Base-by-base conservation (phyloP, 73 alveolate genomes). In the Urostyla sp. region DNA sequence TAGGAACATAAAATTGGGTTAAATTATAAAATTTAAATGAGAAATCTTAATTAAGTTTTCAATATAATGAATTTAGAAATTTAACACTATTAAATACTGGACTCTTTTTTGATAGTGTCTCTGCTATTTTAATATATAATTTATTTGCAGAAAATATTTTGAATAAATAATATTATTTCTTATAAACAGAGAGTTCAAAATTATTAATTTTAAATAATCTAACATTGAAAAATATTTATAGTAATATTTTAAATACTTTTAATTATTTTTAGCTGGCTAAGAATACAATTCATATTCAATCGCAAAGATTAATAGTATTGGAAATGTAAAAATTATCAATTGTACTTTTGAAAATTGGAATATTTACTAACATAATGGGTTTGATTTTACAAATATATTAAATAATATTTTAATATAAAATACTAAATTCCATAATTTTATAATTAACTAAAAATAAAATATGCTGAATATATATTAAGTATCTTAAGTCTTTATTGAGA, bases 291-390 rank as follows among this genome's bases (percentile, higher is more conserved):
- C 79, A 2, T 63, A 63, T 40, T 57, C 79, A 10, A 24, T 63
- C 26, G 79, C 79, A 1, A 60, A 63, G 37, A 60, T 63, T 38
- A 8, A 63, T 40, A 60, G 79, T 27, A 40, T 13, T 8, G 79
- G 79, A 8, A 60, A 21, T 63, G 28, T 63, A 2, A 63, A 43
- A 21, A 43, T 63, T 32, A 60, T 43, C 15, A 40, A 63, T 23
- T 63, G 79, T 40, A 63, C 37, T 32, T 63, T 63, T 38, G 44
- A 57, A 2, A 63, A 63, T 43, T 63, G 79, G 79, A 32, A 63
- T 24, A 63, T 63, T 46, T 21, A 63, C 37, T 43, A 43, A 60
- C 79, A 63, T 63, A 43, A 63, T 63, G 79, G 79, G 18, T 43
- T 63, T 63, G 44, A 63, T 38, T 57, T 63, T 5, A 60, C 79